Evolutionary conservation across 2,329 filamentous ascomycete genomes (phyloP).

Genomic region (Ophiognomonia clavigignenti-juglandacearum): DNA sequence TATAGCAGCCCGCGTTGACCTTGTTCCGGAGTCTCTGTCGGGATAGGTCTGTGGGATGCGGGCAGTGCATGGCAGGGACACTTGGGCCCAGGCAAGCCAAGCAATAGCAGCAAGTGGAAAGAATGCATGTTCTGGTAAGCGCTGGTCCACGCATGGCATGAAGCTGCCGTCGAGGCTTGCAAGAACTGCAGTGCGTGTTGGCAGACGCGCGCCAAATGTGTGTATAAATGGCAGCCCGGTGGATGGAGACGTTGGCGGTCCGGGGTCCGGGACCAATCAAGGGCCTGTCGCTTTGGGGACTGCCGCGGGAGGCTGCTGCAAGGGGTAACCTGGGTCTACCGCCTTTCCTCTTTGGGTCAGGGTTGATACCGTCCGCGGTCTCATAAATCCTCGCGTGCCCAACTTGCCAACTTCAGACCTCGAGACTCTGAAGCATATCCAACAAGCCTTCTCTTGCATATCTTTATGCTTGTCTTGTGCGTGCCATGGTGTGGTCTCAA

Average conservation of each 20-base stretch:
- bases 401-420: too few relatives aligned
- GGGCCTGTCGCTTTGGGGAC: conserved; percentile 6
- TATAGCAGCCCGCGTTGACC: conserved; percentile 3
- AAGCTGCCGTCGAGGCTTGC: not conserved
- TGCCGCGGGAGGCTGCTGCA: conserved; percentile 8
- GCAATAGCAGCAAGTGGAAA: not conserved
- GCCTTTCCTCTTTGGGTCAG: conserved; percentile 3
- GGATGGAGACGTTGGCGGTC: conserved; percentile 1
- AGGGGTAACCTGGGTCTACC: conserved; percentile 6
- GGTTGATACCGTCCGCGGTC: too few relatives aligned
- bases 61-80: not conserved
- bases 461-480: too few relatives aligned
- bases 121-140: not conserved
- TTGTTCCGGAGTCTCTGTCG: not conserved
- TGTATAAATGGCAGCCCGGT: too few relatives aligned
- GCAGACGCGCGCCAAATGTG: conserved; percentile 16
- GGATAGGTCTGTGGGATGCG: not conserved
- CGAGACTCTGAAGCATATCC: too few relatives aligned
- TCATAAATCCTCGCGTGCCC: too few relatives aligned
- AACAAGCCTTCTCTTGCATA: too few relatives aligned
- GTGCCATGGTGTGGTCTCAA: too few relatives aligned
- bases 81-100: too few relatives aligned
- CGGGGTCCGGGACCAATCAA: conserved; percentile 11
- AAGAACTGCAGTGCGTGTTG: too few relatives aligned
- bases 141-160: not conserved